These are phyloP conservation scores for Solanum aculeatissimum DNA, from an alignment of 305 asterid species.

Conservation along the genomic window DNA sequence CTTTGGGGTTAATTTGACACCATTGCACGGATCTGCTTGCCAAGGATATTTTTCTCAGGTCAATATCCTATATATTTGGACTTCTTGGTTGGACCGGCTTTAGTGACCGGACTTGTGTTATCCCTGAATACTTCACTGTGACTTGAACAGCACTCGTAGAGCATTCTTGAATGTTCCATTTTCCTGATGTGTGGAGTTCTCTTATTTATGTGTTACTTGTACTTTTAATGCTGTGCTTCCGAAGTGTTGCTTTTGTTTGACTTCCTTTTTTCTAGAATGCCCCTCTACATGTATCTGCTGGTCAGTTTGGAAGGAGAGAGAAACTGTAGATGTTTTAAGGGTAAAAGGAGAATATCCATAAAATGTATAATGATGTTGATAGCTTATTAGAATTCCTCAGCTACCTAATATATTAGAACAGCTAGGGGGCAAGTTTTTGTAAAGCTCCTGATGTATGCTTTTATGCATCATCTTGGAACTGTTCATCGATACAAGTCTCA, in stretches of 20 bases:
- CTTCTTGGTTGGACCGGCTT: not conserved
- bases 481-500: not conserved
- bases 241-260: not conserved
- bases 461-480: not conserved
- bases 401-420: not conserved
- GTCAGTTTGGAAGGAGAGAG: not conserved
- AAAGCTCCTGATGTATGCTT: not conserved
- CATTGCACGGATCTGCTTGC: constrained; percentile 85
- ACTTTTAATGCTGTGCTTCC: not conserved
- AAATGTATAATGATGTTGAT: not conserved
- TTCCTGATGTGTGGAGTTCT: not conserved
- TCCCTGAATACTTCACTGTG: not conserved
- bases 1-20: constrained; percentile 84
- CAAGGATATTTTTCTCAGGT: constrained; percentile 99
- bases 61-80: constrained; percentile 1
- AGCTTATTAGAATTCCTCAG: not conserved
- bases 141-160: not conserved
- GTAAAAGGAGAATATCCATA: not conserved
- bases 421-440: not conserved
- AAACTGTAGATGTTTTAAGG: not conserved
- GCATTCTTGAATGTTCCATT: not conserved
- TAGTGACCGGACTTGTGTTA: not conserved
- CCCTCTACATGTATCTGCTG: not conserved
- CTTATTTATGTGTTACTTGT: not conserved
- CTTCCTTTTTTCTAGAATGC: not conserved